Conservation (phyloP, 352 stramenopile species). For the Aphanomyces euteiches region DNA sequence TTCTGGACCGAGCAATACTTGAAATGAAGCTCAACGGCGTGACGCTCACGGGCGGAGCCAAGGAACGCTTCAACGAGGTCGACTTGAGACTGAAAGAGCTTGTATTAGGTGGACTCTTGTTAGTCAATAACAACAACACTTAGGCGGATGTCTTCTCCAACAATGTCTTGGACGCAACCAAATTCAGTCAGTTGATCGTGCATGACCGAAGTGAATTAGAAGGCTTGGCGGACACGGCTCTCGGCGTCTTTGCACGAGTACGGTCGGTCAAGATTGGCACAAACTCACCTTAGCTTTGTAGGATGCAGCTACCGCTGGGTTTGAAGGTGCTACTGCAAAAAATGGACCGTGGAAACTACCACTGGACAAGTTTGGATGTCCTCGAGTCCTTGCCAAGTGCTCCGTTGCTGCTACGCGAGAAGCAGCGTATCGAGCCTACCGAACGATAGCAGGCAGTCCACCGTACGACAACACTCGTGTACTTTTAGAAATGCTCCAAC, state of each 20-base stretch:
- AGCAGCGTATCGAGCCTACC: conserved; percentile 90
- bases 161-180: conserved; percentile 97
- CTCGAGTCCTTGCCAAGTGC: conserved; percentile 95
- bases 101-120: conserved; percentile 33
- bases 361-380: conserved; percentile 92
- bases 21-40: conserved; percentile 91
- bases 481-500: conserved; percentile 90
- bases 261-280: conserved; percentile 32
- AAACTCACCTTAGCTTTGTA: background rate
- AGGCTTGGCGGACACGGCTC: conserved; percentile 87
- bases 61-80: conserved; percentile 95
- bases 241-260: conserved; percentile 87
- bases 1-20: conserved; percentile 86
- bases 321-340: conserved; percentile 61
- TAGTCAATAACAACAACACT: too few species aligned
- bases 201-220: conserved; percentile 83
- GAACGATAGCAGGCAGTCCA: conserved; percentile 85
- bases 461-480: conserved; percentile 91
- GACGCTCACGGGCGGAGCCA: conserved; percentile 84
- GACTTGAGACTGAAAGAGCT: conserved; percentile 91
- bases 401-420: conserved; percentile 88
- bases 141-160: conserved; percentile 94
- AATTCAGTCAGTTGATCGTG: conserved; percentile 90
- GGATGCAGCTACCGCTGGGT: conserved; percentile 37
- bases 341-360: conserved; percentile 94